Percentiles rank a stretch among this genome's conserved stretches.
phyloP scores from a whole-genome alignment of 2,329 filamentous ascomycete species.

The Penicillium corylophilum region DNA sequence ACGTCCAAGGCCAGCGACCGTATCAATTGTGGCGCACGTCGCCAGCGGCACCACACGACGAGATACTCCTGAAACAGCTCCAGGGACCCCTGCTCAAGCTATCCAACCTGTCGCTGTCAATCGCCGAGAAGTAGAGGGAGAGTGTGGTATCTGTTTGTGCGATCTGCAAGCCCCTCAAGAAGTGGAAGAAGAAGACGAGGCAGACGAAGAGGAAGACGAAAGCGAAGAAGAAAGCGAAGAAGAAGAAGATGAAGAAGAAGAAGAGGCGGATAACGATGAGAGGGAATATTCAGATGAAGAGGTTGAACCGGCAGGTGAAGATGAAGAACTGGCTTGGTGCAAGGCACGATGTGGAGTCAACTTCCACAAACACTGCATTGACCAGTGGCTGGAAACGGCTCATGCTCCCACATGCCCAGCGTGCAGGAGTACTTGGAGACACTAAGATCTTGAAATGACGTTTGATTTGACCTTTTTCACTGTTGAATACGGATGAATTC shows the following conservation, averaged over 20 bases:
- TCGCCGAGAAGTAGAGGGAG: slow-evolving; percentile 11
- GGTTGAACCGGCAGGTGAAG: background rate
- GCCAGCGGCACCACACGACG: background rate
- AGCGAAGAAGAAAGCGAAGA: background rate
- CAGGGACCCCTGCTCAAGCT: background rate
- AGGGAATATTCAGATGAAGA: background rate
- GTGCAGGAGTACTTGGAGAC: slow-evolving; percentile 16
- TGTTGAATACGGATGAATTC: background rate
- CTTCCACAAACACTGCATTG: slow-evolving; percentile 20
- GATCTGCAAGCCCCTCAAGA: background rate
- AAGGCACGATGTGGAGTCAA: slow-evolving; percentile 22
- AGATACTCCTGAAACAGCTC: background rate
- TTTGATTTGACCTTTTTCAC: background rate
- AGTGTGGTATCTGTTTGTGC: slow-evolving; percentile 13
- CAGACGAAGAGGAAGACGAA: background rate
- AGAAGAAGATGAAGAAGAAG: background rate
- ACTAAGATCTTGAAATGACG: background rate
- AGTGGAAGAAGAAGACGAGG: background rate
- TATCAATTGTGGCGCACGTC: background rate
- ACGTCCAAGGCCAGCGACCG: background rate
- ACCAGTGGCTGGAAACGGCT: slow-evolving; percentile 14
- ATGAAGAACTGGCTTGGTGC: slow-evolving; percentile 17
- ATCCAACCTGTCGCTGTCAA: slow-evolving; percentile 2
- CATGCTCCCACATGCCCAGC: slow-evolving; percentile 12
- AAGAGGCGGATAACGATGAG: background rate